Evolutionary conservation across 2,329 filamentous ascomycete species (phyloP), one percentile per base, ranked within the genome.

Genomic region (Coniochaeta sp.): DNA sequence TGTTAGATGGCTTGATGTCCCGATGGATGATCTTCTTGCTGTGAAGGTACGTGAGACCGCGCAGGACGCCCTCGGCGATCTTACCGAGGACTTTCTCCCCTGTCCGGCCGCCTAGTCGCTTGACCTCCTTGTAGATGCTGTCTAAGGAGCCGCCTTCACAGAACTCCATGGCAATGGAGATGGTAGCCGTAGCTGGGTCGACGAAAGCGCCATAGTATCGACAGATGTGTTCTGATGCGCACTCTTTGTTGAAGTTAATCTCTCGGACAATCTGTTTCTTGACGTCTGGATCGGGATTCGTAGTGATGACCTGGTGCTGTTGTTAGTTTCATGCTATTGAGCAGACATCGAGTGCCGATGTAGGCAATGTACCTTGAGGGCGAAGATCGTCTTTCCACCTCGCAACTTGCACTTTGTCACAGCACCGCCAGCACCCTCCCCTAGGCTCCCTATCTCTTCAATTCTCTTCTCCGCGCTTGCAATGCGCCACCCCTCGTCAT

Each of bases 101-200:
- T 0, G 93, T 98, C 57, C 95, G 86, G 12, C 95, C 95, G 47
- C 93, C 93, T 1, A 98, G 84, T 67, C 95, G 91, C 79, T 96
- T 96, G 38, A 99, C 93, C 76, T 99, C 95, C 66, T 91, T 91
- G 79, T 99, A 99, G 65, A 99, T 95, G 71, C 91, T 95, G 77
- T 99, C 93, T 22, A 99, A 83, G 55, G 91, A 96, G 59, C 95
- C 95, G 61, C 95, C 95, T 75, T 98, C 95, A 72, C 95, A 99
- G 69, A 96, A 98, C 73, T 99, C 95, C 95, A 99, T 99, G 61
- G 92, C 93, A 70, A 99, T 99, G 56, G 91, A 96, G 66, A 99
- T 98, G 56, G 93, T 98, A 58, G 93, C 91, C 11, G 91, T 96
- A n/a, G 91, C 89, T 61, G 95, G 90, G 71, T 99, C 93, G 72